Conservation (phyloP, 2,329 filamentous ascomycete genomes). For the Trichoderma endophyticum region DNA sequence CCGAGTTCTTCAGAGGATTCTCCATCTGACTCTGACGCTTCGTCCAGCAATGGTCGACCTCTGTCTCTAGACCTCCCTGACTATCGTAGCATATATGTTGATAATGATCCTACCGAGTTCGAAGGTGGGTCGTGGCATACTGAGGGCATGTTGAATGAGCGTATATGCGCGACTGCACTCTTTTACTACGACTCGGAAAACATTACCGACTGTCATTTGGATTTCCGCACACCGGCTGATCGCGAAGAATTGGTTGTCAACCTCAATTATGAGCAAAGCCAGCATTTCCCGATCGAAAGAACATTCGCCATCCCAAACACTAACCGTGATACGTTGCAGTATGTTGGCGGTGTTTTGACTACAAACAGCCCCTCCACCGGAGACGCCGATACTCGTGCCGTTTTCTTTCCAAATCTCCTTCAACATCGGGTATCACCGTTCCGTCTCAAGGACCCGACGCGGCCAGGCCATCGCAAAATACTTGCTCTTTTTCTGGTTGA, state of each 20-base stretch:
- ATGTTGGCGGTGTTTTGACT: conserved; percentile 47
- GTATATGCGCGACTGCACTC: conserved; percentile 60
- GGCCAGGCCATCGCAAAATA: conserved; percentile 57
- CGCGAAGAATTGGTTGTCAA: conserved; percentile 26
- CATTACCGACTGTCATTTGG: conserved; percentile 49
- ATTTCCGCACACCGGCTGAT: conserved; percentile 46
- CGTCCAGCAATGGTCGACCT: not conserved
- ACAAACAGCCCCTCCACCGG: conserved; percentile 42
- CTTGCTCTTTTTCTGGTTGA: conserved; percentile 61
- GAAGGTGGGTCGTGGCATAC: conserved; percentile 46
- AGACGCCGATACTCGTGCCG: conserved; percentile 41
- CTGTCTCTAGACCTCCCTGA: not conserved
- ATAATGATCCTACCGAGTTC: conserved; percentile 33
- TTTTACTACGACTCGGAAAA: conserved; percentile 62
- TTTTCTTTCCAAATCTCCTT: conserved; percentile 54
- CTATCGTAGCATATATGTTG: not conserved
- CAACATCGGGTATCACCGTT: conserved; percentile 55
- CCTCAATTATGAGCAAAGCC: conserved; percentile 32
- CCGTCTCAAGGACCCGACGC: conserved; percentile 47
- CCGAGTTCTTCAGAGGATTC: not conserved
- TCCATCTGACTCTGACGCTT: not conserved
- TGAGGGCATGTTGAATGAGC: conserved; percentile 50
- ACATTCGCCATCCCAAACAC: conserved; percentile 35
- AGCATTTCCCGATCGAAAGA: conserved; percentile 33
- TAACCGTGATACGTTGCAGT: conserved; percentile 26